Base-by-base conservation (phyloP, 2,329 filamentous ascomycete genomes). In the Chaetomium olivaceum region DNA sequence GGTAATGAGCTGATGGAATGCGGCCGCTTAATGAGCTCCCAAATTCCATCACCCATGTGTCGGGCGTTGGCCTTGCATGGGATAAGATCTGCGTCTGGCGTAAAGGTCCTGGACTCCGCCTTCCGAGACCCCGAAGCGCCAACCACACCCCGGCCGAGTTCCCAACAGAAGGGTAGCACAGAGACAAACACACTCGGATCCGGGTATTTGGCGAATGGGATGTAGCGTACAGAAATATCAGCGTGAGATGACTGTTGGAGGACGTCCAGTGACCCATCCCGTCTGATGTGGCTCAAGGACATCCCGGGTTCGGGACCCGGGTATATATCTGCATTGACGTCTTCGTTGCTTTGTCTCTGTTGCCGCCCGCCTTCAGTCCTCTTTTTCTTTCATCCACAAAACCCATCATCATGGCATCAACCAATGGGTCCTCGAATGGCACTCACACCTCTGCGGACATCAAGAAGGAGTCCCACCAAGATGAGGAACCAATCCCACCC, bases 401-500 rank as follows among this genome's bases (percentile, higher is more conserved):
- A 21, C 8, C 21, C 12, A 6, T 25, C 21, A 14, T 14, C 46
- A 58, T 58, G 55, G 16, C 55, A 19, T 27, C 55, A 8, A 39
- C 33, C 6, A 58, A 46, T 23, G 21, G 12, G 31, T 4, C 21
- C 21, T 8, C 36, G 16, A 27, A 25, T 16, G 6, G 21, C 14
- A 23, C 12, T 19, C 55, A 29, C 3, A 19, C 7, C 33, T 39
- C 21, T 23, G 43, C 14, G 16, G 33, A 19, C 21, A 25, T 12
- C 23, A 21, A 58, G 6, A 39, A 58, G 6, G 25, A 58, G 43
- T 4, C 46, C 8, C 29, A 9, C 21, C 36, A 58, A 2, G 33
- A 55, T 2, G 52, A 58, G 11, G 16, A 31, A 4, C 29, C 21
- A 9, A 25, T 36, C 3, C 62, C 66, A 9, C 70, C 70, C 33